These are phyloP conservation scores for Oryza punctata DNA, from an alignment of 176 grass and related monocot species.

Conservation along the genomic window DNA sequence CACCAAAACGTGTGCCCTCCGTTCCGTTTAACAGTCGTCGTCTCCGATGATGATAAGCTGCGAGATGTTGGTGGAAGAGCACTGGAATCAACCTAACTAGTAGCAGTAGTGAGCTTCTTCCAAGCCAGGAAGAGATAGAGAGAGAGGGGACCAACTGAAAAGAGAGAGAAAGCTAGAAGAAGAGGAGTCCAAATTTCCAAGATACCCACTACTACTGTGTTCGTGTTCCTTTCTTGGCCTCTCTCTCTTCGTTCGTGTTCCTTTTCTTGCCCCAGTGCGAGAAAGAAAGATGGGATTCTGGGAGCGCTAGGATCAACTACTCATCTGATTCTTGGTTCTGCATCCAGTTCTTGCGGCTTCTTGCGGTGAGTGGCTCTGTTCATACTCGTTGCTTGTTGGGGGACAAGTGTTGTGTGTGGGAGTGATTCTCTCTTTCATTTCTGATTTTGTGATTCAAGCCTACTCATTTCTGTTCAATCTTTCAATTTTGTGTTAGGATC, in stretches of 20 bases:
- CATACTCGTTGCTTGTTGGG: background rate
- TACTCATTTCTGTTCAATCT: constrained; percentile 1
- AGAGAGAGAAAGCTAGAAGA: constrained; percentile 34
- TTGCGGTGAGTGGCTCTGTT: constrained; percentile 29
- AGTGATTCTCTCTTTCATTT: background rate
- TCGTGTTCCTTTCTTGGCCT: background rate
- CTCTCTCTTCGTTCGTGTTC: background rate
- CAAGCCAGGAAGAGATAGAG: background rate
- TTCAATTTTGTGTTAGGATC: background rate
- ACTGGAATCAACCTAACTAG: constrained; percentile 22
- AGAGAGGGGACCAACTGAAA: constrained; percentile 24
- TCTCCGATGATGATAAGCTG: constrained; percentile 31
- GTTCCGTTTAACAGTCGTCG: background rate
- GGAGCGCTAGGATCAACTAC: background rate
- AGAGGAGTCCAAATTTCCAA: constrained; percentile 34
- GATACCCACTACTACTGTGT: constrained; percentile 26
- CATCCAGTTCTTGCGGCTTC: background rate
- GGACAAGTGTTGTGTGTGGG: background rate
- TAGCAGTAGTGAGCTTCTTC: constrained; percentile 25
- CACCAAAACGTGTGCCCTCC: constrained; percentile 17
- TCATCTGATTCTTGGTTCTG: constrained; percentile 15
- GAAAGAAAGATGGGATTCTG: constrained; percentile 40
- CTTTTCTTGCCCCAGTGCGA: background rate
- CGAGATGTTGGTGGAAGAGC: constrained; percentile 19
- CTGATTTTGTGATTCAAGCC: background rate